Percentiles rank a stretch among this genome's conserved stretches.
These are phyloP conservation scores for Phytophthora brassicae DNA, from an alignment of 352 stramenopile genomes.

Conservation along the genomic window DNA sequence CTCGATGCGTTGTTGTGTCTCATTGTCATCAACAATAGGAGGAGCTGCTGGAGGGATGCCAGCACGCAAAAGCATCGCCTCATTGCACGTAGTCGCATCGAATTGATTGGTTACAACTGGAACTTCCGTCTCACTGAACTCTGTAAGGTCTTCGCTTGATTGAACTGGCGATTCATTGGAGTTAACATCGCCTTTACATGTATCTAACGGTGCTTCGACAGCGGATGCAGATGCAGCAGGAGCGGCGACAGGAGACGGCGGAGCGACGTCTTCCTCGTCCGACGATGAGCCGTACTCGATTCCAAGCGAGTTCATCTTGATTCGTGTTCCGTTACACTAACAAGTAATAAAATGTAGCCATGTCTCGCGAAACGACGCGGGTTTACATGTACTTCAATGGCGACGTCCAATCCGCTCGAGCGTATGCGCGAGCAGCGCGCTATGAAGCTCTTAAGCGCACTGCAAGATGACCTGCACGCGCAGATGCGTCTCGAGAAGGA, in stretches of 20 bases:
- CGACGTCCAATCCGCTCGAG: conserved; percentile 53
- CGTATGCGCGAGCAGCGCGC: conserved; percentile 63
- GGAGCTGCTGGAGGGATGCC: conserved; percentile 45
- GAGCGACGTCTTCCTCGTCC: conserved; percentile 24
- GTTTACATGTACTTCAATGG: not conserved
- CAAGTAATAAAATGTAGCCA: conserved; percentile 13
- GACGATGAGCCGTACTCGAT: conserved; percentile 42
- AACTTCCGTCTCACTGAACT: conserved; percentile 4
- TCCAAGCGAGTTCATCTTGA: conserved; percentile 42
- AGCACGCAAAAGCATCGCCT: conserved; percentile 36
- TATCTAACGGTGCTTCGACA: conserved; percentile 7
- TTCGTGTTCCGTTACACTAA: conserved; percentile 17
- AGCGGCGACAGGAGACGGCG: not conserved
- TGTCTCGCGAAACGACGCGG: conserved; percentile 25
- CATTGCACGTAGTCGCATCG: conserved; percentile 13
- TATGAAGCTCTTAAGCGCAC: conserved; percentile 49
- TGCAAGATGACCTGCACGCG: conserved; percentile 63
- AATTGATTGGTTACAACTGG: not conserved
- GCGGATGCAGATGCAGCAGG: not conserved
- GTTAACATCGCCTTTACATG: not conserved
- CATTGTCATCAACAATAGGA: conserved; percentile 19
- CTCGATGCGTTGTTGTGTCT: conserved; percentile 66
- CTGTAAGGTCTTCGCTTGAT: conserved; percentile 1
- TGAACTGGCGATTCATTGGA: conserved; percentile 3
- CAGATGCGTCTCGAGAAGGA: conserved; percentile 64